phyloP scores from a whole-genome alignment of 805 yeast species.

The Pichia exigua region DNA sequence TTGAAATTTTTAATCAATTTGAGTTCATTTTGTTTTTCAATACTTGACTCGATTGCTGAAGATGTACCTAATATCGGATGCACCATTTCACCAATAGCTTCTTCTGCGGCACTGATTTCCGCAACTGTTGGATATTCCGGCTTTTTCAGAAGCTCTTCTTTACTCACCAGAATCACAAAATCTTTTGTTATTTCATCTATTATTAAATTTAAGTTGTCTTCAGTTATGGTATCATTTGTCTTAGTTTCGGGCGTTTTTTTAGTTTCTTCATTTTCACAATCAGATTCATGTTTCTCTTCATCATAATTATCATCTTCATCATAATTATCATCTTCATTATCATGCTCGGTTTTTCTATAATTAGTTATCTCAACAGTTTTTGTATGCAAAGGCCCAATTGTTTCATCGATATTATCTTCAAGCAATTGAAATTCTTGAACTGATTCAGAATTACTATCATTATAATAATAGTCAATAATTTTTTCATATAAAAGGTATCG shows the following conservation, averaged over 20 bases:
- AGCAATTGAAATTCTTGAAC: constrained; percentile 14
- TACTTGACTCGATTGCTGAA: constrained; percentile 35
- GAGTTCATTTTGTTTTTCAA: constrained; percentile 30
- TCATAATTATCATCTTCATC: constrained; percentile 27
- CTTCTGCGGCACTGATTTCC: constrained; percentile 22
- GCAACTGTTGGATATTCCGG: constrained; percentile 24
- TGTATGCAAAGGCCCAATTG: constrained; percentile 15
- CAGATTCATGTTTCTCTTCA: too few relatives aligned
- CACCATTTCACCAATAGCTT: constrained; percentile 27
- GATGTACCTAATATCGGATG: constrained; percentile 30
- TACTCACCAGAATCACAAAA: constrained; percentile 10
- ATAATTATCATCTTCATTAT: constrained; percentile 10
- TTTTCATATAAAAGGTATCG: constrained; percentile 68
- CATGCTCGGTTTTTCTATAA: neutral
- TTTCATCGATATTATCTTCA: constrained; percentile 27
- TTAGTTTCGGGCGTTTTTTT: constrained; percentile 9
- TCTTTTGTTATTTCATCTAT: constrained; percentile 1
- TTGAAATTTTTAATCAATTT: constrained; percentile 54
- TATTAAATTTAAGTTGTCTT: neutral
- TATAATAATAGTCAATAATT: constrained; percentile 40
- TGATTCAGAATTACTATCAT: constrained; percentile 8
- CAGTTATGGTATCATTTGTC: constrained; percentile 2
- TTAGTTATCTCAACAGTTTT: neutral
- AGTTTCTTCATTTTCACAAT: constrained; percentile 12
- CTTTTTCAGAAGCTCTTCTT: constrained; percentile 18